A percentile compares a stretch with the other conserved stretches of the same genome.
phyloP scores from a whole-genome alignment of 371 early-diverging fungal species.

The Mucor lusitanicus region DNA sequence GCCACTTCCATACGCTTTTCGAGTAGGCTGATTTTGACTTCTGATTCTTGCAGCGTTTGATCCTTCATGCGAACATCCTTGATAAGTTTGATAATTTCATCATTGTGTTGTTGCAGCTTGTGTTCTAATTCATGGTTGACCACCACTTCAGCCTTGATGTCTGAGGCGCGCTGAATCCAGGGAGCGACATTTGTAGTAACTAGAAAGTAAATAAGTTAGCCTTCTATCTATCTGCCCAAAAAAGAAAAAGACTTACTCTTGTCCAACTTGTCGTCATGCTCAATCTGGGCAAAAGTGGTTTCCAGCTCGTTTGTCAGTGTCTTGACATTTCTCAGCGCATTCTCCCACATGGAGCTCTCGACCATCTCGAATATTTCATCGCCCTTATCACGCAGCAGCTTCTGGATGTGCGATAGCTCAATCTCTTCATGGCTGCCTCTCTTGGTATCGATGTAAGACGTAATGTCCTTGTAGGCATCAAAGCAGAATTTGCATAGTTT shows the following conservation, averaged over 20 bases:
- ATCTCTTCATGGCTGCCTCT: constrained; percentile 48
- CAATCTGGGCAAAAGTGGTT: constrained; percentile 40
- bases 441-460: constrained; percentile 30
- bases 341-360: constrained; percentile 66
- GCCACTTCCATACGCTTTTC: constrained; percentile 74
- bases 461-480: constrained; percentile 38
- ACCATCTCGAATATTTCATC: constrained; percentile 56
- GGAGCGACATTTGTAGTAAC: constrained; percentile 63
- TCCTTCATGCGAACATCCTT: constrained; percentile 71
- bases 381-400: constrained; percentile 49
- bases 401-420: constrained; percentile 48
- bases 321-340: constrained; percentile 53
- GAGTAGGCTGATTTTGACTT: constrained; percentile 76
- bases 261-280: constrained; percentile 49
- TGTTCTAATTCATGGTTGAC: constrained; percentile 78
- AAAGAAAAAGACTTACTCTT: constrained; percentile 51
- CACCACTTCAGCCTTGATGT: constrained; percentile 75
- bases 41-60: constrained; percentile 73
- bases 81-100: constrained; percentile 75
- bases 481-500: constrained; percentile 54
- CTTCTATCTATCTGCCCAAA: background rate
- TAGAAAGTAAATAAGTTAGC: constrained; percentile 4
- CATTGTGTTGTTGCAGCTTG: constrained; percentile 74
- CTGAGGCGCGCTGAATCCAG: constrained; percentile 81
- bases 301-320: constrained; percentile 51